Conservation (phyloP, 176 grass and related monocot genomes). For the Thinopyrum elongatum region DNA sequence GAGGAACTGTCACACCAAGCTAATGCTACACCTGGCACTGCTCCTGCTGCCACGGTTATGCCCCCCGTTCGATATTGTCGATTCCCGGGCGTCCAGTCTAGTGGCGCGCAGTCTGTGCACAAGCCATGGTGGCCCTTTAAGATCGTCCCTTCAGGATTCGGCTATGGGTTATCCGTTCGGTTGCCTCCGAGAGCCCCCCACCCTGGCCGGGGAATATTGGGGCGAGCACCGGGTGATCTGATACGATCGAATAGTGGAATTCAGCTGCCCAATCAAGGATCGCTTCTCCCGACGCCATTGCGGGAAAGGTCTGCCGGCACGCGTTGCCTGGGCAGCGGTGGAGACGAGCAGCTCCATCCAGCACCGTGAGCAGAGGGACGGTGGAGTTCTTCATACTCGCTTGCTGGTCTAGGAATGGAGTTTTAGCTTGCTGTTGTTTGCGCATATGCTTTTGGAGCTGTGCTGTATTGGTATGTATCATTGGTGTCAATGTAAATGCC, state of each 20-base stretch:
- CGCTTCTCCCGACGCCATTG: background rate
- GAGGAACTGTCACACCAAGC: background rate
- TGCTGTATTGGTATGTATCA: too few relatives aligned
- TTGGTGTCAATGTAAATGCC: too few relatives aligned
- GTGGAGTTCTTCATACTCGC: too few relatives aligned
- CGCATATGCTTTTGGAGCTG: too few relatives aligned
- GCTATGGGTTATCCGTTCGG: constrained; percentile 10
- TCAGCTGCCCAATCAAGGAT: background rate
- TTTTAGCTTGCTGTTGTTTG: too few relatives aligned
- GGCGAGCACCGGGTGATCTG: constrained; percentile 5
- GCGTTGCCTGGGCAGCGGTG: background rate
- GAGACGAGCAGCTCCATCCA: background rate
- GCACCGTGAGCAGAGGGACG: background rate
- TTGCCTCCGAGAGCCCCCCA: background rate
- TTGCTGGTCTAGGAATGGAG: too few relatives aligned
- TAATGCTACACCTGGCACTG: background rate
- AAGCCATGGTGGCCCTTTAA: constrained; percentile 15
- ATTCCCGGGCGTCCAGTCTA: background rate
- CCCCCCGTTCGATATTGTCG: background rate
- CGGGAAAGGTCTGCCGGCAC: background rate
- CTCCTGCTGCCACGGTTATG: background rate
- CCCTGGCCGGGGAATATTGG: constrained; percentile 16
- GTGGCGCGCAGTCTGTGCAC: background rate
- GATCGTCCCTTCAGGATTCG: constrained; percentile 35
- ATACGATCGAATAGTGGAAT: background rate